Percentiles rank a stretch among this genome's conserved stretches.
Evolutionary conservation across 441 rosid genomes (phyloP).

Genomic region (Metrosideros polymorpha): DNA sequence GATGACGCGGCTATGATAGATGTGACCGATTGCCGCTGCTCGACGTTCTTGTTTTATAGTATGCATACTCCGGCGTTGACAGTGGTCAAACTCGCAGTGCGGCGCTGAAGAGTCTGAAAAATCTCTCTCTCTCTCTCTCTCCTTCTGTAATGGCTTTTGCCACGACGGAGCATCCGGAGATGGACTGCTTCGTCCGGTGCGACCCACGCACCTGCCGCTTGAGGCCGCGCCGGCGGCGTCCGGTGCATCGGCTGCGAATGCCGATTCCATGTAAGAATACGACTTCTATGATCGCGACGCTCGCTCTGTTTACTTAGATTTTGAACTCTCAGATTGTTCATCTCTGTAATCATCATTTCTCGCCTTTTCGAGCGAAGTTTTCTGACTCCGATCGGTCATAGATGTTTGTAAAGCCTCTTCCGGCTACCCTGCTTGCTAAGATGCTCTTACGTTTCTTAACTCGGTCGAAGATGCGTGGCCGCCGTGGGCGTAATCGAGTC

Average conservation of each 20-base stretch:
- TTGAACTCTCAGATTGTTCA: background rate
- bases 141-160: background rate
- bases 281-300: background rate
- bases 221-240: background rate
- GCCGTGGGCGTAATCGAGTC: background rate
- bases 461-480: background rate
- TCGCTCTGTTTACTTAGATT: background rate
- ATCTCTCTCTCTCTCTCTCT: background rate
- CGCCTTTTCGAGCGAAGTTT: background rate
- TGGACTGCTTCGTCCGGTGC: background rate
- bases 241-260: background rate
- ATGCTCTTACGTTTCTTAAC: background rate
- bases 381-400: background rate
- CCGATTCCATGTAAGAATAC: background rate
- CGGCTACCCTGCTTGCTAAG: background rate
- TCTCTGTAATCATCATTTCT: background rate
- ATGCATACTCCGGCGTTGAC: background rate
- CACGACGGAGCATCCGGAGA: background rate
- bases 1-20: background rate
- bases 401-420: background rate
- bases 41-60: background rate
- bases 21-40: background rate
- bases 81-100: background rate
- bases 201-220: background rate
- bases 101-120: background rate